Evolutionary conservation across 768 basidiomycete genomes (phyloP).

Genomic region (Termitomyces sp.): DNA sequence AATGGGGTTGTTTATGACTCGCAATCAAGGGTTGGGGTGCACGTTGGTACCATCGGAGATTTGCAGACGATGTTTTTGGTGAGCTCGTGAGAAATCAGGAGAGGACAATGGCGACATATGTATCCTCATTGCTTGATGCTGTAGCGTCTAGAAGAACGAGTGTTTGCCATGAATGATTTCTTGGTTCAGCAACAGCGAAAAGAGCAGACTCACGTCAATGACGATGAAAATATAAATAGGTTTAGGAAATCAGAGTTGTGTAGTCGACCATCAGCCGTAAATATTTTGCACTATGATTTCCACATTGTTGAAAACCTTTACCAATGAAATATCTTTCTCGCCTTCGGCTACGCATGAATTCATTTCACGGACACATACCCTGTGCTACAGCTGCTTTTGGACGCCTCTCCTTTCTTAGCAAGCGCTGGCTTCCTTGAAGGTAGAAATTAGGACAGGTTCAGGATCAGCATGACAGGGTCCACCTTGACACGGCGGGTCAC

Average conservation of each 20-base stretch:
- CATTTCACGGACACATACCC: background rate
- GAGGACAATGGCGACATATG: background rate
- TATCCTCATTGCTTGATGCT: background rate
- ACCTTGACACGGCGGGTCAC: constrained; percentile 7
- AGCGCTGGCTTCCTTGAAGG: background rate
- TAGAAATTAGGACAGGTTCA: constrained; percentile 8
- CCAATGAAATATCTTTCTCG: background rate
- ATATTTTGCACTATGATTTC: background rate
- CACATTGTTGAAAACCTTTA: background rate
- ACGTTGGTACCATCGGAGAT: background rate
- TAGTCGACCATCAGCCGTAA: background rate
- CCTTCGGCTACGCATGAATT: background rate
- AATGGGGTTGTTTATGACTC: background rate
- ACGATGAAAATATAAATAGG: background rate
- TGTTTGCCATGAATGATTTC: background rate
- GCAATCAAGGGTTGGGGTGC: background rate
- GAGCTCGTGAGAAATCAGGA: background rate
- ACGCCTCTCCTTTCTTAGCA: background rate
- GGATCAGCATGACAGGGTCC: constrained; percentile 13
- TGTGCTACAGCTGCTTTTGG: background rate
- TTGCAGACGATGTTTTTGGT: background rate
- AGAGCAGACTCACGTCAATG: background rate
- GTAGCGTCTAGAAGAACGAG: background rate
- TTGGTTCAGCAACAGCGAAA: background rate
- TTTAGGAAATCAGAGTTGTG: background rate